Evolutionary conservation across 495 filamentous ascomycete species (phyloP).

Genomic region (Podospora australis): DNA sequence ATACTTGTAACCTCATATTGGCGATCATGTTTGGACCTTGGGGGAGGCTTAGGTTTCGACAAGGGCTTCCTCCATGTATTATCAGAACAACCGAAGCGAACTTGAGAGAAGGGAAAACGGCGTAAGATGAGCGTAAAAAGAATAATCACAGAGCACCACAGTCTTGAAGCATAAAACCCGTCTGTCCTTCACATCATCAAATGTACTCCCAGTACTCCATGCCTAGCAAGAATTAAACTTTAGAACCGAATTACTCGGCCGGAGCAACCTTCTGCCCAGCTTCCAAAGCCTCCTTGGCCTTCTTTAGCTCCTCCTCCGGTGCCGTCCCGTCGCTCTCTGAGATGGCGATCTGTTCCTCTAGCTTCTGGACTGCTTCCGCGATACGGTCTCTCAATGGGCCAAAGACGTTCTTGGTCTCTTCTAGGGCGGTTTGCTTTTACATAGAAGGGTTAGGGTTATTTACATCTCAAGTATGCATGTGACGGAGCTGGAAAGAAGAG

Average conservation of each 20-base stretch:
- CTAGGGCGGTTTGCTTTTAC: conserved; percentile 59
- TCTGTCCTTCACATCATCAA: too few relatives aligned
- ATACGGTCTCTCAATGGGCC: conserved; percentile 61
- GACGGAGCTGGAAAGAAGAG: background rate
- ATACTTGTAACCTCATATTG: too few relatives aligned
- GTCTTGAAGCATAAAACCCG: too few relatives aligned
- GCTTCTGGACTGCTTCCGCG: conserved; percentile 54
- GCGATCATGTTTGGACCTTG: too few relatives aligned
- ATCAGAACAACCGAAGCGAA: too few relatives aligned
- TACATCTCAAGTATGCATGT: conserved; percentile 1
- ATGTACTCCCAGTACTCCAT: too few relatives aligned
- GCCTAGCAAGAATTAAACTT: background rate
- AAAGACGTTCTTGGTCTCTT: conserved; percentile 79
- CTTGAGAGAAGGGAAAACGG: too few relatives aligned
- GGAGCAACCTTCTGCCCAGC: conserved; percentile 33
- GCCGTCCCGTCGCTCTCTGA: conserved; percentile 53
- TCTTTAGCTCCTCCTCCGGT: conserved; percentile 53
- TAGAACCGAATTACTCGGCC: conserved; percentile 3
- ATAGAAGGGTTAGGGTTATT: conserved; percentile 23
- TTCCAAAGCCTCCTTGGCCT: conserved; percentile 49
- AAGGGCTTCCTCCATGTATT: too few relatives aligned
- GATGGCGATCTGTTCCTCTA: conserved; percentile 53
- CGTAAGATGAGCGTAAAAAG: too few relatives aligned
- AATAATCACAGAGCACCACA: too few relatives aligned
- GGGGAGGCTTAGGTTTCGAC: too few relatives aligned